These are phyloP conservation scores for Neurospora sp. DNA, from an alignment of 2,329 filamentous ascomycete species.

Conservation along the genomic window DNA sequence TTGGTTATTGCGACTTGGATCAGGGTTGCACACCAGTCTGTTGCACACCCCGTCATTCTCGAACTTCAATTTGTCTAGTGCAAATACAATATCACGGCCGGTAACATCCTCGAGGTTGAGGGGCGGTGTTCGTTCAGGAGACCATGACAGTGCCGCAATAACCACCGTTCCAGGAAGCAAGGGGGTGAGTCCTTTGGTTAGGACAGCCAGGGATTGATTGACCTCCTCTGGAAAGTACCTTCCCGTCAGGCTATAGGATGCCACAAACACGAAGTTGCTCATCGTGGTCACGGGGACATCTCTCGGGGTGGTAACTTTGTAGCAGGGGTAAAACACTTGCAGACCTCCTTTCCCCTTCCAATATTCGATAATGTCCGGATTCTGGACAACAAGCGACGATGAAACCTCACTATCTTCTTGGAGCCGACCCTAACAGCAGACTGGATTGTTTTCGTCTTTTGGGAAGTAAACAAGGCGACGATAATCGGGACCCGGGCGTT, in stretches of 20 bases:
- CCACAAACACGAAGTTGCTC: not conserved
- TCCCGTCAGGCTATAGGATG: not conserved
- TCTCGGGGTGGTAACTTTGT: not conserved
- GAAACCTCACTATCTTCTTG: not conserved
- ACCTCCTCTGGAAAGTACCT: not conserved
- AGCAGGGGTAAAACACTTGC: not conserved
- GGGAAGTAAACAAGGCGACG: not conserved
- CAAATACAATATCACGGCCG: not conserved
- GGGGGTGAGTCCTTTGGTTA: not conserved
- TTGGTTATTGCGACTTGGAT: not conserved
- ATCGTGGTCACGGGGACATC: not conserved
- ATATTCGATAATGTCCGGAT: not conserved
- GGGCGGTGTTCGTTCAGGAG: not conserved
- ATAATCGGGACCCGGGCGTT: not conserved
- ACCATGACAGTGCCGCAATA: not conserved
- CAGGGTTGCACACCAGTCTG: not conserved
- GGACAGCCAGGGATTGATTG: not conserved
- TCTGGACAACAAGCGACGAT: not conserved
- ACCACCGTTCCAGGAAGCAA: not conserved
- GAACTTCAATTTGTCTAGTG: not conserved
- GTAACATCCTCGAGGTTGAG: not conserved
- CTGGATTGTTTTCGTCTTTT: not conserved
- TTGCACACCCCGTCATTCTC: not conserved
- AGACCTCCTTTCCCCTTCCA: not conserved
- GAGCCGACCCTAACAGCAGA: not conserved